Evolutionary conservation across 805 yeast genomes (phyloP).

Genomic region (Hermanozyma aechmeae): DNA sequence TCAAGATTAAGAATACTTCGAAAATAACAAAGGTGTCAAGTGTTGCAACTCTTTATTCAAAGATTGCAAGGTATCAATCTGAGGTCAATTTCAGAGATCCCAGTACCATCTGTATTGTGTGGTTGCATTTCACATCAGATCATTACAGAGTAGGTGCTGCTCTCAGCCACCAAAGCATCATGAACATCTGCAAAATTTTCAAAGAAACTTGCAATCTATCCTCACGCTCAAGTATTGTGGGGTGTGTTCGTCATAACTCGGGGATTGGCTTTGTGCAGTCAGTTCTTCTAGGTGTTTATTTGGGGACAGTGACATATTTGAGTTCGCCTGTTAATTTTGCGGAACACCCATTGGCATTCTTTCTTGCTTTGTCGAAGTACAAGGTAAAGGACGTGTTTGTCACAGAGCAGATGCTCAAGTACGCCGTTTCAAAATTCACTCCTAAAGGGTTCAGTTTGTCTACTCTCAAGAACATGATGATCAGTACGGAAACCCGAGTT

Average conservation of each 20-base stretch:
- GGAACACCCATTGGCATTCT: constrained; percentile 63
- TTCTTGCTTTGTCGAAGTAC: constrained; percentile 59
- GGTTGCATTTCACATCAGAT: constrained; percentile 68
- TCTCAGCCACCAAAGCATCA: constrained; percentile 50
- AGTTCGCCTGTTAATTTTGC: constrained; percentile 74
- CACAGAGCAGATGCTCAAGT: constrained; percentile 73
- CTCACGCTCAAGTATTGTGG: constrained; percentile 63
- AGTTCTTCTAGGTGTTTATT: constrained; percentile 72
- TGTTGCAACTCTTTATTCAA: constrained; percentile 31
- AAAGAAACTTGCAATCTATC: constrained; percentile 88
- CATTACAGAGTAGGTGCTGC: constrained; percentile 52
- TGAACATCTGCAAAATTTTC: constrained; percentile 77
- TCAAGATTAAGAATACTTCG: constrained; percentile 57
- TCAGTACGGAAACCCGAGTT: constrained; percentile 71
- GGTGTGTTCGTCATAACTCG: constrained; percentile 74
- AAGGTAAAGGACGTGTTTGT: constrained; percentile 81
- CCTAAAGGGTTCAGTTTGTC: constrained; percentile 56
- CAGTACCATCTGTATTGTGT: constrained; percentile 44
- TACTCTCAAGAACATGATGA: constrained; percentile 71
- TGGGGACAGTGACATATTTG: constrained; percentile 79
- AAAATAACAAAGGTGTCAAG: constrained; percentile 40
- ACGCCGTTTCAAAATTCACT: constrained; percentile 52
- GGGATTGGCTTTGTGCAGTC: constrained; percentile 89
- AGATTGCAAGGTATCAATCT: constrained; percentile 34
- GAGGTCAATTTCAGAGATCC: constrained; percentile 29